These are phyloP conservation scores for Rhodomyrtus psidioides DNA, from an alignment of 441 rosid genomes.

Conservation along the genomic window DNA sequence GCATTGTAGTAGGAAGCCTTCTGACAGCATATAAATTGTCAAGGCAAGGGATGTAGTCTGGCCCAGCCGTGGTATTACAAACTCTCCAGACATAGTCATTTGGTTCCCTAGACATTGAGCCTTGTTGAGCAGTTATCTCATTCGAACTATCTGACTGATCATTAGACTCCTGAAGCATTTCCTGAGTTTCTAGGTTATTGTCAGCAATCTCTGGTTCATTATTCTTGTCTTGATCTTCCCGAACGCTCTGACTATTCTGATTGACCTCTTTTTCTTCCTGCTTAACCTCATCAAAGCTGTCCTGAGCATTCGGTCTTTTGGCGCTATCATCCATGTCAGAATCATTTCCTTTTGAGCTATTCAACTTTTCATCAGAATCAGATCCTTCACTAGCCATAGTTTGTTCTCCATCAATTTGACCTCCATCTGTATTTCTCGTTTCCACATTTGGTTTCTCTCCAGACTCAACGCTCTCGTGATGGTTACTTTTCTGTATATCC, in stretches of 20 bases:
- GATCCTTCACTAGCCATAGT: conserved; percentile 20
- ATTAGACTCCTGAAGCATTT: conserved; percentile 25
- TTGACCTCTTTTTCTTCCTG: neutral
- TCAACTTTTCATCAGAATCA: conserved; percentile 14
- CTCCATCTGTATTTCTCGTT: conserved; percentile 11
- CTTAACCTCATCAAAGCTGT: conserved; percentile 2
- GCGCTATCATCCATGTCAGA: neutral
- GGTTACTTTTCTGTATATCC: neutral
- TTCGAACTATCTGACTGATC: conserved; percentile 32
- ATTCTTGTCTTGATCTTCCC: conserved; percentile 12
- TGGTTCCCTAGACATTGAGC: conserved; percentile 16
- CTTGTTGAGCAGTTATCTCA: conserved; percentile 23
- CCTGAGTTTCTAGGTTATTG: conserved; percentile 17
- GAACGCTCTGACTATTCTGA: neutral
- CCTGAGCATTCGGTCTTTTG: conserved; percentile 16
- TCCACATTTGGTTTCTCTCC: conserved; percentile 5
- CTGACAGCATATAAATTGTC: conserved; percentile 3
- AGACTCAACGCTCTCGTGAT: neutral
- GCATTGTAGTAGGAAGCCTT: conserved; percentile 6
- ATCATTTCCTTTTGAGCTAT: neutral
- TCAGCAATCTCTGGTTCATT: conserved; percentile 6
- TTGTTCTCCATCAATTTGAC: conserved; percentile 18
- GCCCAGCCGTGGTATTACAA: conserved; percentile 49
- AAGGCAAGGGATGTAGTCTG: conserved; percentile 37
- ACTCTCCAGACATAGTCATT: conserved; percentile 30